Conservation (phyloP, 768 basidiomycete genomes). For the Melanogaster broomeanus region DNA sequence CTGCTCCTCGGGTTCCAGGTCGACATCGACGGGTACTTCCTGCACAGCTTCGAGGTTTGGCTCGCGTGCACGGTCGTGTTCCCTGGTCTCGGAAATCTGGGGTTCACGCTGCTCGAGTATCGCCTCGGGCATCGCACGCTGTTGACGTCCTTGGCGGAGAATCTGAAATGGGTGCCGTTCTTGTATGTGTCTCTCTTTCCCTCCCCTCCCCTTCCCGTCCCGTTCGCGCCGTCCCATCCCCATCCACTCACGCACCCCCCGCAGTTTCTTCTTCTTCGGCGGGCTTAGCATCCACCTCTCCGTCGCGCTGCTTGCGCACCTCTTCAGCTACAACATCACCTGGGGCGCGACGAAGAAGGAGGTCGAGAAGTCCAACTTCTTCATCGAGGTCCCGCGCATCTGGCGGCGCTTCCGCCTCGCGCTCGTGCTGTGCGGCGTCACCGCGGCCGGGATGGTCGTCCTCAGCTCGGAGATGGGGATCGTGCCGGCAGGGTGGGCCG, state of each 20-base stretch:
- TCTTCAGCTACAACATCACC: conserved; percentile 59
- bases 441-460: conserved; percentile 56
- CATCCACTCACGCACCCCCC: neutral
- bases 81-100: conserved; percentile 70
- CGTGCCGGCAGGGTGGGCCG: conserved; percentile 69
- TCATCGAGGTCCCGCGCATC: conserved; percentile 85
- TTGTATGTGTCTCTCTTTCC: conserved; percentile 26
- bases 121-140: conserved; percentile 52
- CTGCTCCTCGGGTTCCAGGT: conserved; percentile 72
- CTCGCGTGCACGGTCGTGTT: conserved; percentile 77
- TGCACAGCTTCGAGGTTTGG: conserved; percentile 81
- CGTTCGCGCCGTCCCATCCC: too few species aligned
- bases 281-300: conserved; percentile 57
- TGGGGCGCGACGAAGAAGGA: conserved; percentile 76
- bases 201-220: neutral
- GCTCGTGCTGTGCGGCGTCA: conserved; percentile 52
- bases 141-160: conserved; percentile 24
- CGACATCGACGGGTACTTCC: conserved; percentile 71
- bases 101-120: conserved; percentile 76
- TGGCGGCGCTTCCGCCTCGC: conserved; percentile 74
- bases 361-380: conserved; percentile 90
- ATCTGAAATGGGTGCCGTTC: conserved; percentile 36
- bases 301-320: conserved; percentile 52
- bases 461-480: conserved; percentile 49
- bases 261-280: conserved; percentile 53